phyloP scores from a whole-genome alignment of 192 early-diverging fungal genomes.

The Podila minutissima region DNA sequence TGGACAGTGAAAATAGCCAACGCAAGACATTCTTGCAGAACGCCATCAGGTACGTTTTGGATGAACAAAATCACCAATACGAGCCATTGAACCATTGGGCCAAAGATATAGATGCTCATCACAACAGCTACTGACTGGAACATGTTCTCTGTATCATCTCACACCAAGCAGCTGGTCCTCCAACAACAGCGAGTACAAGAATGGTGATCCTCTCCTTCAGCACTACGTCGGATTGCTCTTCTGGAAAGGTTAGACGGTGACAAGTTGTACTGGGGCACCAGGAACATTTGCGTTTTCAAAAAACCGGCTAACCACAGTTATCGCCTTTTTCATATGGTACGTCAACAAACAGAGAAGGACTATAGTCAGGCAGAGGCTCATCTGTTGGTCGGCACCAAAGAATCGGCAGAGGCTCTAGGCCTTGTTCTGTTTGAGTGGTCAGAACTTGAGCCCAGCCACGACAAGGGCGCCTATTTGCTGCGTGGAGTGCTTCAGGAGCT shows the following conservation, averaged over 20 bases:
- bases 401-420: constrained; percentile 79
- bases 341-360: constrained; percentile 60
- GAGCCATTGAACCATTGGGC: too few relatives aligned
- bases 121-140: too few relatives aligned
- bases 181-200: constrained; percentile 61
- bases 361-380: constrained; percentile 89
- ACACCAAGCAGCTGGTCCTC: constrained; percentile 66
- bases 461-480: constrained; percentile 80
- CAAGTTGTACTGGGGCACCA: not conserved
- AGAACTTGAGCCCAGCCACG: constrained; percentile 60
- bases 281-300: not conserved
- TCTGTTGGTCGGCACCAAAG: constrained; percentile 83
- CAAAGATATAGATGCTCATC: too few relatives aligned
- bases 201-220: constrained; percentile 77
- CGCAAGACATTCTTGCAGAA: constrained; percentile 63
- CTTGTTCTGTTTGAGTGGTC: constrained; percentile 85
- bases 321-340: too few relatives aligned
- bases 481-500: constrained; percentile 86
- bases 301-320: too few relatives aligned
- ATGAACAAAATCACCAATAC: constrained; percentile 19
- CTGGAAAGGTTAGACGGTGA: constrained; percentile 61
- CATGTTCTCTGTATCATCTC: not conserved
- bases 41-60: constrained; percentile 58
- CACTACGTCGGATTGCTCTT: constrained; percentile 76
- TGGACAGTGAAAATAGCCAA: constrained; percentile 34